phyloP scores from a whole-genome alignment of 1,139 yeast species.

The Blastobotrys persicus region DNA sequence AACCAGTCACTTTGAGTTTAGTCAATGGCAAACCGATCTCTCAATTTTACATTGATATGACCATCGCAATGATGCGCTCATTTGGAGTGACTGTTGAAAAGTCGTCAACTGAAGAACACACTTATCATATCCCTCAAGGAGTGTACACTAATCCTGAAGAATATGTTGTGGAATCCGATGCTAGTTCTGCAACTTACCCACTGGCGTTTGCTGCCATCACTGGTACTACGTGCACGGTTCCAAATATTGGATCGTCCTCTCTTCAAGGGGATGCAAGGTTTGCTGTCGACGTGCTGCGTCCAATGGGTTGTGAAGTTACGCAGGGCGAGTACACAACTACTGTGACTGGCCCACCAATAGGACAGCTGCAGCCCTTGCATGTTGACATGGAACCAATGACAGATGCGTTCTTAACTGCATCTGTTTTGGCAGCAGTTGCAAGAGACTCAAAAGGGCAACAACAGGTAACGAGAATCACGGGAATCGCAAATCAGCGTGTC shows the following conservation, averaged over 20 bases:
- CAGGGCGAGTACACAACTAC: conserved; percentile 87
- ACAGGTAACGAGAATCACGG: conserved; percentile 71
- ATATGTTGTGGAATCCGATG: conserved; percentile 92
- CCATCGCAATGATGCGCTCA: conserved; percentile 88
- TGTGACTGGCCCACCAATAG: conserved; percentile 81
- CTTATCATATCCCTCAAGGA: conserved; percentile 88
- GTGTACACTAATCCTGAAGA: conserved; percentile 74
- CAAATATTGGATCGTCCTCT: conserved; percentile 89
- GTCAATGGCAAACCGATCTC: conserved; percentile 98
- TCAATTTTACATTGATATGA: conserved; percentile 94
- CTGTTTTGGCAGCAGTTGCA: conserved; percentile 94
- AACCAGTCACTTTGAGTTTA: conserved; percentile 80
- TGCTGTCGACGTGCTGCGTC: conserved; percentile 86
- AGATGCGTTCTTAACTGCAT: conserved; percentile 94
- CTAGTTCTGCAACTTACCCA: conserved; percentile 98
- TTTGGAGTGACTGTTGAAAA: conserved; percentile 81
- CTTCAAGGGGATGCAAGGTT: conserved; percentile 97
- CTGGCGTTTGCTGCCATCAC: conserved; percentile 97
- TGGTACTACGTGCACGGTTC: conserved; percentile 88
- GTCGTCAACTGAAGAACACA: conserved; percentile 68
- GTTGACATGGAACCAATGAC: conserved; percentile 99
- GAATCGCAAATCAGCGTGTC: conserved; percentile 97
- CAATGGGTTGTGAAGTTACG: conserved; percentile 90
- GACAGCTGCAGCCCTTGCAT: conserved; percentile 64
- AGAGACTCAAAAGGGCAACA: conserved; percentile 37